Conservation (phyloP, 2,329 filamentous ascomycete species). For the Coniochaeta hoffmannii region DNA sequence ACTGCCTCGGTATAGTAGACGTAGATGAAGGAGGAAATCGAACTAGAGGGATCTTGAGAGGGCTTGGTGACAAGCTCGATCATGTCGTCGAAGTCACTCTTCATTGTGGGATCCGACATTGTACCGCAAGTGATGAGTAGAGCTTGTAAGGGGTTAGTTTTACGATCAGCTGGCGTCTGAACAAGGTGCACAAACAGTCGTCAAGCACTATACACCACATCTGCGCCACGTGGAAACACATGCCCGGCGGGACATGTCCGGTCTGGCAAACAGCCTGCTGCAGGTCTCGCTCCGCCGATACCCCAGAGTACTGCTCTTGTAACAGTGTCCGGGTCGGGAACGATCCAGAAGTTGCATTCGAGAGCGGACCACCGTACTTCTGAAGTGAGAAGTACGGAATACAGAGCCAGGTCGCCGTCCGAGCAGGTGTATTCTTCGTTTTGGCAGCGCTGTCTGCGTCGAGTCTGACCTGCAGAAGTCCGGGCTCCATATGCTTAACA, state of each 20-base stretch:
- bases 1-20: slow-evolving; percentile 26
- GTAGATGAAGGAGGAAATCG: slow-evolving; percentile 1
- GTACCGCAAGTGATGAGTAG: slow-evolving; percentile 34
- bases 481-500: slow-evolving; percentile 34
- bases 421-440: slow-evolving; percentile 8
- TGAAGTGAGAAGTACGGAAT: slow-evolving; percentile 40
- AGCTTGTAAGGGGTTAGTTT: slow-evolving; percentile 6
- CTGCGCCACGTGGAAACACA: slow-evolving; percentile 41
- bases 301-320: slow-evolving; percentile 33
- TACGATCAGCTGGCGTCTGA: background rate
- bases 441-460: slow-evolving; percentile 13
- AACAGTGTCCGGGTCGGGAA: slow-evolving; percentile 36
- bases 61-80: slow-evolving; percentile 24
- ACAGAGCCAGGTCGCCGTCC: slow-evolving; percentile 31
- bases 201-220: slow-evolving; percentile 39
- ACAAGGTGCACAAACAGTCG: slow-evolving; percentile 25
- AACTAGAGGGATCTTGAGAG: slow-evolving; percentile 9
- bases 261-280: slow-evolving; percentile 36
- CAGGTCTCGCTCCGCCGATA: slow-evolving; percentile 32
- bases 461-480: slow-evolving; percentile 27
- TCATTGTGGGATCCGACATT: slow-evolving; percentile 24
- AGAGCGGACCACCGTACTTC: slow-evolving; percentile 30
- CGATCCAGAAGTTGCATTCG: slow-evolving; percentile 20
- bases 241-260: slow-evolving; percentile 22
- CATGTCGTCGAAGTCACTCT: slow-evolving; percentile 15